Conservation (phyloP, 164 flowering plant species). For the Macadamia integrifolia region DNA sequence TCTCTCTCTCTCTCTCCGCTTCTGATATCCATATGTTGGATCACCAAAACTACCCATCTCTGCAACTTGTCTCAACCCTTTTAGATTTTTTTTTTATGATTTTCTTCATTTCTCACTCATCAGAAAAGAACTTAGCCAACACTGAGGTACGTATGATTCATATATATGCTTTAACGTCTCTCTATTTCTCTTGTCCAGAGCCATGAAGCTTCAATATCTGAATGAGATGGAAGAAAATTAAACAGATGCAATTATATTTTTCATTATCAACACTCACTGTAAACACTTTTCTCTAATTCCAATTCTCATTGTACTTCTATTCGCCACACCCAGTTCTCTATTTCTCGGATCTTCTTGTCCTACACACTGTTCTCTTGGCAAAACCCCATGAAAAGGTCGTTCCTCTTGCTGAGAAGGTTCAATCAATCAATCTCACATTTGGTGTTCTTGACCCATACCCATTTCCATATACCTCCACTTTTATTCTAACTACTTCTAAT, state of each 20-base stretch:
- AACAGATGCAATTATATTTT: background rate
- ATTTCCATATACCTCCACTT: background rate
- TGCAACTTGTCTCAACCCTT: background rate
- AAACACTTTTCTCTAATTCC: background rate
- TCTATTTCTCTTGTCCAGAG: background rate
- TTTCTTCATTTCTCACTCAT: background rate
- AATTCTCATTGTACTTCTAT: too few species aligned
- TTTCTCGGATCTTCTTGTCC: background rate
- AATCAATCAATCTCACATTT: background rate
- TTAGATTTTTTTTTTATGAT: background rate
- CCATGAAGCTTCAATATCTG: background rate
- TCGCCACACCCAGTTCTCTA: too few species aligned
- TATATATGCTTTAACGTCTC: background rate
- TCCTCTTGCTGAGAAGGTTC: background rate
- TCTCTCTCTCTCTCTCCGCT: conserved; percentile 11
- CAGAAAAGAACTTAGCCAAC: background rate
- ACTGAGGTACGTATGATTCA: background rate
- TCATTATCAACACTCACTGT: background rate
- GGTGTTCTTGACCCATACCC: background rate
- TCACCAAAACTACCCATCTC: background rate
- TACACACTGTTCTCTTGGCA: background rate
- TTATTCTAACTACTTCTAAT: too few species aligned
- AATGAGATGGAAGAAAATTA: background rate
- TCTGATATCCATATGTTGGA: background rate
- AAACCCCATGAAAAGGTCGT: background rate